phyloP scores from a whole-genome alignment of 2,329 filamentous ascomycete species.

The Ophiostoma angusticollis region DNA sequence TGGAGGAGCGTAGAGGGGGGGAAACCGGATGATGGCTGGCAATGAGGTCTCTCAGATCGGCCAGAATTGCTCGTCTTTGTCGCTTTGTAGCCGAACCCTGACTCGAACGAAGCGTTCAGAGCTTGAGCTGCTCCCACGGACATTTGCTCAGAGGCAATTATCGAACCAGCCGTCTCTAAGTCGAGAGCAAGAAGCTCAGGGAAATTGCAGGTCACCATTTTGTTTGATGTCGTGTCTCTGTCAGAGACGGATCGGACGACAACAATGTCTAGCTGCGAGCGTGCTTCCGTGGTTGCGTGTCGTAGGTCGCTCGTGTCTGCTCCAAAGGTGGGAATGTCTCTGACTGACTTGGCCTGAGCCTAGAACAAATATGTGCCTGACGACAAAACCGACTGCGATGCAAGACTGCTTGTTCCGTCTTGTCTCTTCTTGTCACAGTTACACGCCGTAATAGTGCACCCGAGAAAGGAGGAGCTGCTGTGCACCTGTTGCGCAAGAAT shows the following conservation, averaged over 20 bases:
- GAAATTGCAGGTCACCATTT: conserved; percentile 31
- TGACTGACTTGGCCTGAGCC: too few species aligned
- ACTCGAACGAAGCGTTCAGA: conserved; percentile 6
- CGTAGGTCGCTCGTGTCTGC: too few species aligned
- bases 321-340: too few species aligned
- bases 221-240: neutral
- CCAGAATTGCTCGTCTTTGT: too few species aligned
- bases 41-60: too few species aligned
- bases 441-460: conserved; percentile 7
- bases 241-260: neutral
- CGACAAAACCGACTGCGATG: too few species aligned
- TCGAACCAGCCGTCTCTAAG: conserved; percentile 33
- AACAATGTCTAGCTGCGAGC: too few species aligned
- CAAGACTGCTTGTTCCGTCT: neutral
- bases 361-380: too few species aligned
- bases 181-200: conserved; percentile 44
- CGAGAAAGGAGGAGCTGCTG: neutral
- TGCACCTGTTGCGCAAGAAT: neutral
- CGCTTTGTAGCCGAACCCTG: too few species aligned
- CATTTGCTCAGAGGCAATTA: conserved; percentile 39
- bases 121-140: conserved; percentile 34
- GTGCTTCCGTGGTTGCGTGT: too few species aligned
- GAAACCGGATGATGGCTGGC: too few species aligned
- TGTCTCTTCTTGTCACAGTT: conserved; percentile 9
- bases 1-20: too few species aligned